These are phyloP conservation scores for Paecilomyces niveus DNA, from an alignment of 2,329 filamentous ascomycete species.

Conservation along the genomic window DNA sequence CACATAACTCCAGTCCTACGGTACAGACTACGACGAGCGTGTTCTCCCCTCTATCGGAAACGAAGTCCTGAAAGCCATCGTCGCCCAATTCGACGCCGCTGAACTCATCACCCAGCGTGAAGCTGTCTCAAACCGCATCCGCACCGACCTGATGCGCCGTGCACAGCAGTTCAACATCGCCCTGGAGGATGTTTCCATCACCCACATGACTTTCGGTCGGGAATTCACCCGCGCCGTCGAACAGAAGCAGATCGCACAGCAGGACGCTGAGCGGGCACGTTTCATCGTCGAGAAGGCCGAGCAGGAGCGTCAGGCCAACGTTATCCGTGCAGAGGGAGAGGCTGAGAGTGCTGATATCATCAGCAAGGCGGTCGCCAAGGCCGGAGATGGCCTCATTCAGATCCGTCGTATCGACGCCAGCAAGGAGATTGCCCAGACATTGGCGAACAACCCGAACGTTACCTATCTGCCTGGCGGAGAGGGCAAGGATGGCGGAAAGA, in stretches of 20 bases:
- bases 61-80: conserved; percentile 97
- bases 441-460: conserved; percentile 88
- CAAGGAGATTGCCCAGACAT: conserved; percentile 86
- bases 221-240: conserved; percentile 98
- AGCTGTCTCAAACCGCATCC: conserved; percentile 91
- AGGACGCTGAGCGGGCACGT: conserved; percentile 92
- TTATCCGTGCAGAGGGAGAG: conserved; percentile 96
- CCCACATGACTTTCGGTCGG: conserved; percentile 99
- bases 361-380: conserved; percentile 85
- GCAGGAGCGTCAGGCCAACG: conserved; percentile 97
- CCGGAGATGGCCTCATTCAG: conserved; percentile 86
- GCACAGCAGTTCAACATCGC: conserved; percentile 98
- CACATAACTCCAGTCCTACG: conserved; percentile 65
- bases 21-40: conserved; percentile 96
- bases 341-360: conserved; percentile 96
- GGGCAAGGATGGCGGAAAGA: conserved; percentile 52
- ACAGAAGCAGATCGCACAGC: conserved; percentile 99
- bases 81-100: conserved; percentile 96
- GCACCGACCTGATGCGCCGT: conserved; percentile 81
- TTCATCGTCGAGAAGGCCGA: conserved; percentile 99
- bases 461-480: conserved; percentile 74
- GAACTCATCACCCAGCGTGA: conserved; percentile 99
- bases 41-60: conserved; percentile 98
- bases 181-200: conserved; percentile 97
- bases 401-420: conserved; percentile 97